A percentile compares a stretch with the other conserved stretches of the same genome.
These are phyloP conservation scores for Sanguinoderma infundibulare DNA, from an alignment of 1,284 basidiomycete genomes.

Conservation along the genomic window DNA sequence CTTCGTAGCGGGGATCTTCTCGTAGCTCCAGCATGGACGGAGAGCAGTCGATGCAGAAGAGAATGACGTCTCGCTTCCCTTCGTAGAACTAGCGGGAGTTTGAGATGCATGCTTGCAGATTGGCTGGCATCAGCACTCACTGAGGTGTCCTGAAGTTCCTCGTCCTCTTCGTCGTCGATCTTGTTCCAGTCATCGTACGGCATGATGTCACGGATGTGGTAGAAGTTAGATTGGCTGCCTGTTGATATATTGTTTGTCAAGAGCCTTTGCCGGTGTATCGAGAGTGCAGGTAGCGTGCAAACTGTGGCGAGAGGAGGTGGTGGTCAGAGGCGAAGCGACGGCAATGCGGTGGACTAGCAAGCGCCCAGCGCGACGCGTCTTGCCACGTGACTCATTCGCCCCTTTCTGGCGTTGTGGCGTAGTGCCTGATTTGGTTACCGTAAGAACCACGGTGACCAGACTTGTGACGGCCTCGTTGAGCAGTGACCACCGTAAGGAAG, in stretches of 20 bases:
- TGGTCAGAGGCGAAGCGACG: background rate
- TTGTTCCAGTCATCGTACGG: conserved; percentile 78
- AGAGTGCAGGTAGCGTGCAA: background rate
- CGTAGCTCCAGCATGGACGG: conserved; percentile 82
- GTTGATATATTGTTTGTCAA: background rate
- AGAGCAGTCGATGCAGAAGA: conserved; percentile 95
- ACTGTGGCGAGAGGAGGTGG: background rate
- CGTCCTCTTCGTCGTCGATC: conserved; percentile 76
- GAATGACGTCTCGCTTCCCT: conserved; percentile 79
- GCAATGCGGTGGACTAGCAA: background rate
- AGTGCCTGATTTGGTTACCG: background rate
- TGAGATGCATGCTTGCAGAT: background rate
- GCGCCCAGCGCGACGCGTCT: conserved; percentile 24
- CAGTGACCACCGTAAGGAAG: conserved; percentile 4
- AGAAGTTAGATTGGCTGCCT: background rate
- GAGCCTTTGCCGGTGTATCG: background rate
- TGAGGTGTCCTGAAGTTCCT: conserved; percentile 73
- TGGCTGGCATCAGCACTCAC: conserved; percentile 43
- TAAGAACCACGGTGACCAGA: conserved; percentile 1
- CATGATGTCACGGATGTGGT: conserved; percentile 43
- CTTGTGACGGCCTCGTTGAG: conserved; percentile 2
- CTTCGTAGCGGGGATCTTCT: conserved; percentile 66
- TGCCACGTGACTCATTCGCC: background rate
- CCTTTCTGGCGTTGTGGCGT: background rate
- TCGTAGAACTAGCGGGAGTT: conserved; percentile 61